A percentile compares a stretch with the other conserved stretches of the same genome.
Evolutionary conservation across 352 stramenopile genomes (phyloP).

Genomic region (Globisporangium polare): DNA sequence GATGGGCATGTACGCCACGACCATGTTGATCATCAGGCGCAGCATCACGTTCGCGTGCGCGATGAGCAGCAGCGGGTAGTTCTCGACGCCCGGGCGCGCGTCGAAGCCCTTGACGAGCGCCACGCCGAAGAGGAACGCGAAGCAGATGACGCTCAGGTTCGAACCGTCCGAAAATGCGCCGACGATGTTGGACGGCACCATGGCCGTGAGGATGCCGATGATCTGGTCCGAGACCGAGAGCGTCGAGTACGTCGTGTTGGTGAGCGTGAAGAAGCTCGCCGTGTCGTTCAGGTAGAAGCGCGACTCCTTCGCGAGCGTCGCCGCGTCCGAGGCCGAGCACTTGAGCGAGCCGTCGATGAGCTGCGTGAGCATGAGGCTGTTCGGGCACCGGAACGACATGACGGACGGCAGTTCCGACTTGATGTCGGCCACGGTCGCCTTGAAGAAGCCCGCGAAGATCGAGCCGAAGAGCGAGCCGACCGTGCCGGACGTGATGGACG

Average conservation of each 20-base stretch:
- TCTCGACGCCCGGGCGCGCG: slow-evolving; percentile 39
- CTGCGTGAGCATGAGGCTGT: slow-evolving; percentile 37
- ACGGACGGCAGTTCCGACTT: slow-evolving; percentile 16
- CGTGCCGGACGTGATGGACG: slow-evolving; percentile 27
- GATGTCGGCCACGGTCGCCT: background rate
- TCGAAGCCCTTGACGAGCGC: slow-evolving; percentile 61
- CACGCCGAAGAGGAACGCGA: slow-evolving; percentile 63
- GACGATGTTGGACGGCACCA: slow-evolving; percentile 75
- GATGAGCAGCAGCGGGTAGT: slow-evolving; percentile 68
- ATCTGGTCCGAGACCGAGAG: slow-evolving; percentile 67
- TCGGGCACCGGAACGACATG: slow-evolving; percentile 43
- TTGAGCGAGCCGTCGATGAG: slow-evolving; percentile 28
- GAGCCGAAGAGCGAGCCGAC: slow-evolving; percentile 28
- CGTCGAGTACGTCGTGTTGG: slow-evolving; percentile 31
- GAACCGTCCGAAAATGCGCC: slow-evolving; percentile 46
- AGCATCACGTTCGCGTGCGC: slow-evolving; percentile 61
- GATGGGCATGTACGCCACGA: slow-evolving; percentile 61
- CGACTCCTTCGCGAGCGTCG: slow-evolving; percentile 20
- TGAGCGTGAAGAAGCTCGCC: slow-evolving; percentile 34
- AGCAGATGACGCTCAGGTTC: slow-evolving; percentile 72
- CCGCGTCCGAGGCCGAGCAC: slow-evolving; percentile 35
- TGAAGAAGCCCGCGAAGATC: slow-evolving; percentile 26
- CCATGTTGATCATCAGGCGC: slow-evolving; percentile 67
- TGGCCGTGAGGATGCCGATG: slow-evolving; percentile 55
- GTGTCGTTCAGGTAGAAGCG: slow-evolving; percentile 60